Percentiles rank a stretch among this genome's conserved stretches.
These are phyloP conservation scores for Bremia lactucae DNA, from an alignment of 352 stramenopile genomes.

Conservation along the genomic window DNA sequence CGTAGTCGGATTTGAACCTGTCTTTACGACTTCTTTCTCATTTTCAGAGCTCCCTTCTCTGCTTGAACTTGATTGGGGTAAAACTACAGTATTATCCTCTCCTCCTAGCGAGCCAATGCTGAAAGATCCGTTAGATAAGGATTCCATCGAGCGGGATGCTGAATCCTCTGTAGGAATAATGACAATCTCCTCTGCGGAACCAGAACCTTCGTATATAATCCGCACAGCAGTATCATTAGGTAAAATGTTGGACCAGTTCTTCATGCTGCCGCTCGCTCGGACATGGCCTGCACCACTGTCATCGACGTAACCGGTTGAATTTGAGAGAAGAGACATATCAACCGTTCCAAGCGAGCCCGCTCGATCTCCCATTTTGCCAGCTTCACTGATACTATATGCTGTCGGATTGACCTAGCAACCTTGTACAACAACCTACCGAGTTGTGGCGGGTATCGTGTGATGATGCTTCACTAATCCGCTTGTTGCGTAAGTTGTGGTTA, in stretches of 20 bases:
- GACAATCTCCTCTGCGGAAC: conserved; percentile 23
- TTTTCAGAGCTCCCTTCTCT: conserved; percentile 5
- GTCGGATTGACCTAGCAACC: too few species aligned
- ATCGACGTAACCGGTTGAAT: conserved; percentile 19
- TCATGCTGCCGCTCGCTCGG: conserved; percentile 16
- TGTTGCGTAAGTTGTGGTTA: too few species aligned
- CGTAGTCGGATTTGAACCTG: conserved; percentile 10
- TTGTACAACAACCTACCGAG: too few species aligned
- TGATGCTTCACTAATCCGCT: too few species aligned
- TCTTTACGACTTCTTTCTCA: conserved; percentile 4
- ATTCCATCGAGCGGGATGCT: conserved; percentile 2
- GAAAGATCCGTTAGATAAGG: conserved; percentile 11
- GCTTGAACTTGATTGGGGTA: conserved; percentile 16
- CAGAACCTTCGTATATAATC: conserved; percentile 30
- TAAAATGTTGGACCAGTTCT: conserved; percentile 29
- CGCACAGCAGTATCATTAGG: conserved; percentile 30
- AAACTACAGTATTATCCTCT: conserved; percentile 1
- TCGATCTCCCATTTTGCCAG: too few species aligned
- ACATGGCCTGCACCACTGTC: conserved; percentile 23
- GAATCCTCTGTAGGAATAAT: conserved; percentile 19
- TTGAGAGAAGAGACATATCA: conserved; percentile 25
- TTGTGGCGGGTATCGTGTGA: too few species aligned
- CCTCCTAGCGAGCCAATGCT: too few species aligned
- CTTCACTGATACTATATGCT: too few species aligned
- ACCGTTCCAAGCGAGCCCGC: conserved; percentile 7